A percentile compares a stretch with the other conserved stretches of the same genome.
phyloP scores from a whole-genome alignment of 495 filamentous ascomycete genomes.

The Podospora anserina region DNA sequence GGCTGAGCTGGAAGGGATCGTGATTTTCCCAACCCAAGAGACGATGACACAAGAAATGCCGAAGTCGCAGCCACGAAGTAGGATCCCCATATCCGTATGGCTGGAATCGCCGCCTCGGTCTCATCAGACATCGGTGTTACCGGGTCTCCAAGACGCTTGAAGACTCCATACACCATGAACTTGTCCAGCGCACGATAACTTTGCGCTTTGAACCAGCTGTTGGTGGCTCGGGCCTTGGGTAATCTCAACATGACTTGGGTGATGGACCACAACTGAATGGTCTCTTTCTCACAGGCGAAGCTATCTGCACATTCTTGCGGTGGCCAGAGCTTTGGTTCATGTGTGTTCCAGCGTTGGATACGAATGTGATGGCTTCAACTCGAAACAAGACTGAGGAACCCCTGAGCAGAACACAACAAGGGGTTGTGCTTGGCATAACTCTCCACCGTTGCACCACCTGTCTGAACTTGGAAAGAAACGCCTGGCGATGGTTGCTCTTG shows the following conservation, averaged over 20 bases:
- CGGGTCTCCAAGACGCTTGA: not conserved
- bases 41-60: not conserved
- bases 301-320: slow-evolving; percentile 1
- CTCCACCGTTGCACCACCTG: slow-evolving; percentile 13
- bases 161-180: not conserved
- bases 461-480: slow-evolving; percentile 11
- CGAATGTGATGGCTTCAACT: slow-evolving; percentile 13
- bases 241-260: not conserved
- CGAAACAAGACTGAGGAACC: slow-evolving; percentile 16
- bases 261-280: not conserved
- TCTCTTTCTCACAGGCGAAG: slow-evolving; percentile 2
- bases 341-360: slow-evolving; percentile 15
- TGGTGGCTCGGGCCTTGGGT: not conserved
- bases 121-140: not conserved
- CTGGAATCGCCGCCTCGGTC: not conserved
- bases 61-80: not conserved
- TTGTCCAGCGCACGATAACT: not conserved
- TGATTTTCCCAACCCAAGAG: not conserved
- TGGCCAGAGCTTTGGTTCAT: not conserved
- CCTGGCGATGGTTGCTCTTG: slow-evolving; percentile 16
- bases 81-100: not conserved
- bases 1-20: not conserved
- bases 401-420: not conserved
- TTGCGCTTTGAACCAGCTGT: not conserved
- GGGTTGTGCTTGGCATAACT: not conserved